A percentile compares a stretch with the other conserved stretches of the same genome.
phyloP scores from a whole-genome alignment of 2,329 filamentous ascomycete genomes.

The Rhytidhysteron rufulum region DNA sequence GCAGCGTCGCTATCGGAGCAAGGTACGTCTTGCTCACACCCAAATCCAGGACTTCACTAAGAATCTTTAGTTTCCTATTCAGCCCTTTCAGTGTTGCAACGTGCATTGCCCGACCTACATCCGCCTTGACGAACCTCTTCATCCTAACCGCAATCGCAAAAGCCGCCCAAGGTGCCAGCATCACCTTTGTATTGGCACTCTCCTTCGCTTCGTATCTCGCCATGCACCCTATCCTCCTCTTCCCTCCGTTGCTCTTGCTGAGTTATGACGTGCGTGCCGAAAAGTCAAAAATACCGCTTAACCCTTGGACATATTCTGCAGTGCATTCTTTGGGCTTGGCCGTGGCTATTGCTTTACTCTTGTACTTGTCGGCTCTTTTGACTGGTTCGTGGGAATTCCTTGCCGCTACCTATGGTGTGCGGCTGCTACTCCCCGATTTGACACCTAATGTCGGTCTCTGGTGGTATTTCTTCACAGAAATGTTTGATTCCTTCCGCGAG shows the following conservation, averaged over 20 bases:
- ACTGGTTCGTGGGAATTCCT: constrained; percentile 86
- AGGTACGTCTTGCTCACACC: no score
- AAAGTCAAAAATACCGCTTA: constrained; percentile 24
- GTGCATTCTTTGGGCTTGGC: constrained; percentile 53
- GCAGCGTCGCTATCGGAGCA: constrained; percentile 70
- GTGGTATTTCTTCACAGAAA: constrained; percentile 99
- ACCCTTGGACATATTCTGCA: constrained; percentile 49
- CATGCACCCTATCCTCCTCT: constrained; percentile 83
- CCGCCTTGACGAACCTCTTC: constrained; percentile 82
- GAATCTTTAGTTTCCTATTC: constrained; percentile 77
- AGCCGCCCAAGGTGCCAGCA: constrained; percentile 66
- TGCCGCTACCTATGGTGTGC: constrained; percentile 84
- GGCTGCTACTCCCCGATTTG: constrained; percentile 84
- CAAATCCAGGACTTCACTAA: no score
- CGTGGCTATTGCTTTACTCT: constrained; percentile 48
- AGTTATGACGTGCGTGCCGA: constrained; percentile 53
- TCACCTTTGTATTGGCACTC: constrained; percentile 78
- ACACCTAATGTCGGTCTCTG: constrained; percentile 94
- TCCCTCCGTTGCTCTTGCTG: constrained; percentile 76
- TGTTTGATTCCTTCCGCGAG: constrained; percentile 95
- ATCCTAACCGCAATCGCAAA: constrained; percentile 80
- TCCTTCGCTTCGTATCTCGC: constrained; percentile 87
- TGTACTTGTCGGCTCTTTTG: constrained; percentile 69
- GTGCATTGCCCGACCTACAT: constrained; percentile 85
- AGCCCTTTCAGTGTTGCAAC: constrained; percentile 92